A percentile compares a stretch with the other conserved stretches of the same genome.
Evolutionary conservation across 352 stramenopile genomes (phyloP).

Genomic region (Globisporangium iwayamae): DNA sequence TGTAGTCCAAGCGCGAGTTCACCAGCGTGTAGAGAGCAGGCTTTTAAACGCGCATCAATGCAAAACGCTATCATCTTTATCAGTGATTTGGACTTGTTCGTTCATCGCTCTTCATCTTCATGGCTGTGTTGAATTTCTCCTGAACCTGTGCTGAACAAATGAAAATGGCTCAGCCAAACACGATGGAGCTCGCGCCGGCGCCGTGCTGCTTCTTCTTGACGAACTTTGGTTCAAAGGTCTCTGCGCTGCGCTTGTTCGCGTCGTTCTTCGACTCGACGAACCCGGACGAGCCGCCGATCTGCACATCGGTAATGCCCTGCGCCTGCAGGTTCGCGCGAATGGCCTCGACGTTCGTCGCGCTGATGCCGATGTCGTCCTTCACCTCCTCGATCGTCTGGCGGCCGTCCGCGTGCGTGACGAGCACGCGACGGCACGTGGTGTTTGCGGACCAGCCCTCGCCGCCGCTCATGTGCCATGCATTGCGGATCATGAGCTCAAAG

Average conservation of each 20-base stretch:
- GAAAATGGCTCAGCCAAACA: slow-evolving; percentile 56
- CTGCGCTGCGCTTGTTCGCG: slow-evolving; percentile 12
- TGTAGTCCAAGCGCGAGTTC: not conserved
- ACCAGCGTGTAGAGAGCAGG: not conserved
- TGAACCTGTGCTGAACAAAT: not conserved
- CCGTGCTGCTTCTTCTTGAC: slow-evolving; percentile 79
- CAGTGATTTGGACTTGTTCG: not conserved
- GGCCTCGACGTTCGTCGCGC: slow-evolving; percentile 21
- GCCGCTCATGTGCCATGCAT: slow-evolving; percentile 78
- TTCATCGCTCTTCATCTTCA: not conserved
- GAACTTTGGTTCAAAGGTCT: slow-evolving; percentile 50
- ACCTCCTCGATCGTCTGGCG: slow-evolving; percentile 43
- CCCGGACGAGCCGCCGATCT: slow-evolving; percentile 13
- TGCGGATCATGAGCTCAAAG: slow-evolving; percentile 84
- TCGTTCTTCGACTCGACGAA: slow-evolving; percentile 25
- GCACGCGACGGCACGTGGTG: slow-evolving; percentile 59
- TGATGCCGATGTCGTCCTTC: slow-evolving; percentile 42
- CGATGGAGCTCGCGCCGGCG: slow-evolving; percentile 72
- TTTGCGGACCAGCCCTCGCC: slow-evolving; percentile 59
- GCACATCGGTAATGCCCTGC: slow-evolving; percentile 27
- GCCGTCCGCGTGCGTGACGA: slow-evolving; percentile 53
- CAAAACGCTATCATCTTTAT: not conserved
- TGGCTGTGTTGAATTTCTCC: not conserved
- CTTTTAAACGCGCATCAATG: not conserved
- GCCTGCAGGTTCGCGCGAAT: slow-evolving; percentile 41